A percentile compares a stretch with the other conserved stretches of the same genome.
Evolutionary conservation across 257 asterid genomes (phyloP).

Genomic region (Petunia axillaris): DNA sequence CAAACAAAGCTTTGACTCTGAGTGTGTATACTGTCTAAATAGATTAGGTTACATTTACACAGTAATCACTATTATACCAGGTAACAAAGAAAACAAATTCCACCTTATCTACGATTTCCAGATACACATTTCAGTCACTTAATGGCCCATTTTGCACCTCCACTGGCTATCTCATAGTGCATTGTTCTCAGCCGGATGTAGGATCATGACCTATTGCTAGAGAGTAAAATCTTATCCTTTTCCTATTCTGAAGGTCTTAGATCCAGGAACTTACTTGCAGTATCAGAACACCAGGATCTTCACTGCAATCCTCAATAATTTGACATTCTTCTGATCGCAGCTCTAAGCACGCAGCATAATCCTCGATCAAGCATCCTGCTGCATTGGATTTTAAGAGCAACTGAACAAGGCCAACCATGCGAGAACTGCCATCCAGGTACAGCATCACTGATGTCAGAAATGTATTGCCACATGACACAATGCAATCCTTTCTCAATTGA

Average conservation of each 20-base stretch:
- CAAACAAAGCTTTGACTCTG: too few relatives aligned
- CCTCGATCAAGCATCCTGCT: conserved; percentile 76
- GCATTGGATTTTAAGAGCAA: conserved; percentile 76
- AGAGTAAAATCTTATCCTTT: not conserved
- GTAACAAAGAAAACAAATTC: conserved; percentile 11
- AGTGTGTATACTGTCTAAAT: not conserved
- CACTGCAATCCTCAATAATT: conserved; percentile 74
- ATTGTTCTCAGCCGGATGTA: not conserved
- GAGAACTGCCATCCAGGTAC: conserved; percentile 63
- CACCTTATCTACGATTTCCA: not conserved
- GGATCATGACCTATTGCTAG: conserved; percentile 8
- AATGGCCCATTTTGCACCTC: too few relatives aligned
- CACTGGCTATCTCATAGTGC: too few relatives aligned
- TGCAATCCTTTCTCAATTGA: not conserved
- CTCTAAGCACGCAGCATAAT: conserved; percentile 97
- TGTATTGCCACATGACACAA: not conserved
- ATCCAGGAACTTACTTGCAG: conserved; percentile 70
- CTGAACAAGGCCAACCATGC: conserved; percentile 89
- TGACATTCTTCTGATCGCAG: conserved; percentile 85
- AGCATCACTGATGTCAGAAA: not conserved
- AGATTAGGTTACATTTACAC: not conserved
- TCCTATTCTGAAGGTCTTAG: not conserved
- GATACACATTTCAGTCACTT: not conserved
- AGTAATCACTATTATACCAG: not conserved
- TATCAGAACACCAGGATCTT: conserved; percentile 84